Percentiles rank a stretch among this genome's conserved stretches.
phyloP scores from a whole-genome alignment of 768 basidiomycete genomes.

The Strobilomyces dryophilus region DNA sequence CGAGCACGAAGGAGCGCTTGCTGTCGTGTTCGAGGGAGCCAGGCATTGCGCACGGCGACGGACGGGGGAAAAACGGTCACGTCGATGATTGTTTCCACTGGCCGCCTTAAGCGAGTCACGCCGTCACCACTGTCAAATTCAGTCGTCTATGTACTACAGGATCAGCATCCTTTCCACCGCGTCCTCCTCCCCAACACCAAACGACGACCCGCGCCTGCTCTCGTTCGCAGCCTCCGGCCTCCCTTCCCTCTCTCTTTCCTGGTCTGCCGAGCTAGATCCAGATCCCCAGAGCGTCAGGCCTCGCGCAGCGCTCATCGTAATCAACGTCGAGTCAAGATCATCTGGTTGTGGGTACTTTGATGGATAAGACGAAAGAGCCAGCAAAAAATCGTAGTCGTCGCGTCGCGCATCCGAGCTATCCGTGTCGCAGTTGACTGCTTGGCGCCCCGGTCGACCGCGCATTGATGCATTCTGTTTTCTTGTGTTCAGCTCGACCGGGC shows the following conservation, averaged over 20 bases:
- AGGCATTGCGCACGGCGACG: constrained; percentile 37
- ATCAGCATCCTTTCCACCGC: constrained; percentile 20
- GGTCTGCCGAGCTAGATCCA: neutral
- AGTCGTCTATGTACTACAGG: neutral
- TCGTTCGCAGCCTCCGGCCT: neutral
- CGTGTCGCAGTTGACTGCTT: constrained; percentile 10
- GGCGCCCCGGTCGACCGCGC: constrained; percentile 29
- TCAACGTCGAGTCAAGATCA: constrained; percentile 44
- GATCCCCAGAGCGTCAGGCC: constrained; percentile 50
- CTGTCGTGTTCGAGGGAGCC: constrained; percentile 33
- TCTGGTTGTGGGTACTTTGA: constrained; percentile 39
- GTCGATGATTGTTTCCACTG: constrained; percentile 4
- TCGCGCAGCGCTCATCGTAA: constrained; percentile 43
- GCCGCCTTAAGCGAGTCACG: constrained; percentile 17
- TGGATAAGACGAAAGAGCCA: constrained; percentile 37
- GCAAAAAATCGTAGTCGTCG: constrained; percentile 53
- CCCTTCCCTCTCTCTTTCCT: neutral
- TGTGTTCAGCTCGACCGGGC: constrained; percentile 32
- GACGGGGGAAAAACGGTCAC: constrained; percentile 10
- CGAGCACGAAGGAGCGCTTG: constrained; percentile 10
- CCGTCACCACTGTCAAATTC: constrained; percentile 10
- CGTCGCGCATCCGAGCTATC: constrained; percentile 19
- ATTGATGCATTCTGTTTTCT: constrained; percentile 43
- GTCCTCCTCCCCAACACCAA: constrained; percentile 18
- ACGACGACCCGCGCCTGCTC: neutral